phyloP scores from a whole-genome alignment of 2,329 filamentous ascomycete species.

The Xenoacremonium recifei region DNA sequence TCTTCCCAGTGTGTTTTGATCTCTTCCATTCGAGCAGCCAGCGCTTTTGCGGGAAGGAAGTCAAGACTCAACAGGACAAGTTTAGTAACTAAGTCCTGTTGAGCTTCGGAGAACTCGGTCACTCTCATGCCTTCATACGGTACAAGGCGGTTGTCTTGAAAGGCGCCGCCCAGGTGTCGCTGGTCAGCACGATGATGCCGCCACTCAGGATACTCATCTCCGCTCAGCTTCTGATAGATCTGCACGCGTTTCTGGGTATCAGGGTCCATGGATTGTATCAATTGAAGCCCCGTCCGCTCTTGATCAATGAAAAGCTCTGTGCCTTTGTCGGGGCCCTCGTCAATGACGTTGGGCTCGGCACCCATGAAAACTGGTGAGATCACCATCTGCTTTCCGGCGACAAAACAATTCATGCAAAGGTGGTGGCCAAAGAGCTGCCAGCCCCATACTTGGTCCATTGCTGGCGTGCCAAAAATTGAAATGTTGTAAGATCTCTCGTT shows the following conservation, averaged over 20 bases:
- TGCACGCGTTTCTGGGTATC: constrained; percentile 2
- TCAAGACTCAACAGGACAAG: constrained; percentile 5
- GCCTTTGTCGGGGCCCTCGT: background rate
- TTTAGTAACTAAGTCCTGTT: constrained; percentile 3
- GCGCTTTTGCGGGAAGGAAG: constrained; percentile 9
- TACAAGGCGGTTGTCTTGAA: background rate
- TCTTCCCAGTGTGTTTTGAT: constrained; percentile 56
- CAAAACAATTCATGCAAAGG: constrained; percentile 67
- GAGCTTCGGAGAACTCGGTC: background rate
- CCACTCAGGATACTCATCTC: constrained; percentile 52
- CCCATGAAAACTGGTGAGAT: background rate
- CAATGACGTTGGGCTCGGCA: constrained; percentile 1
- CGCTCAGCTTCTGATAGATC: constrained; percentile 52
- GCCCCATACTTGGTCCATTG: background rate
- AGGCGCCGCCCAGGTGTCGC: background rate
- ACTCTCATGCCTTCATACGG: background rate
- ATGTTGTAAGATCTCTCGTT: constrained; percentile 76
- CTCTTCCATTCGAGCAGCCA: constrained; percentile 42
- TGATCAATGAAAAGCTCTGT: constrained; percentile 51
- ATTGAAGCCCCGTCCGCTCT: constrained; percentile 57
- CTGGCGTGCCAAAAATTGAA: constrained; percentile 31
- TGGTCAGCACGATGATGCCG: background rate
- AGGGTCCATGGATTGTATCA: constrained; percentile 59
- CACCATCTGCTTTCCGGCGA: constrained; percentile 44
- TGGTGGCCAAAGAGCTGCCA: constrained; percentile 33